Conservation (phyloP, 768 basidiomycete genomes). For the Gautieria morchelliformis region DNA sequence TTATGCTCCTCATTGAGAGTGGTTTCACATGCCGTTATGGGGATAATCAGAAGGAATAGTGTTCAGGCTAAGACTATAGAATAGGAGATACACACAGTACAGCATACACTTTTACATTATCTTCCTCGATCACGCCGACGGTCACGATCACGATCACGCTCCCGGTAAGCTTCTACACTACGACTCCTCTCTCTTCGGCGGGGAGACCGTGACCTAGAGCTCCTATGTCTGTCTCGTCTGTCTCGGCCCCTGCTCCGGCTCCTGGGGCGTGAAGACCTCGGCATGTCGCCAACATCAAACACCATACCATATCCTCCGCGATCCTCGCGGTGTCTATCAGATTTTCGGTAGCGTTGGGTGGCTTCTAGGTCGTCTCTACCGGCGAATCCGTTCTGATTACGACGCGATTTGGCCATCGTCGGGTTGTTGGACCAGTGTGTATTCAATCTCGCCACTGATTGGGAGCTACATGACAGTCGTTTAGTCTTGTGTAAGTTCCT, state of each 20-base stretch:
- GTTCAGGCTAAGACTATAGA: no score
- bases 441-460: constrained; percentile 88
- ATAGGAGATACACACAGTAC: no score
- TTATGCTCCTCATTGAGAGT: no score
- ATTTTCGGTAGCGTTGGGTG: constrained; percentile 55
- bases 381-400: constrained; percentile 40
- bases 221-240: constrained; percentile 18
- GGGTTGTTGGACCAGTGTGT: constrained; percentile 74
- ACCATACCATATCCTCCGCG: constrained; percentile 64
- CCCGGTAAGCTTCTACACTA: constrained; percentile 17
- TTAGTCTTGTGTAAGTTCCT: neutral
- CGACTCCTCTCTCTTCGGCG: constrained; percentile 11
- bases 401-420: constrained; percentile 33
- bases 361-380: constrained; percentile 69
- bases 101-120: neutral
- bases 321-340: constrained; percentile 17
- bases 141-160: constrained; percentile 16
- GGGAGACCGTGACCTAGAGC: constrained; percentile 17
- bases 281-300: constrained; percentile 57
- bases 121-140: constrained; percentile 13
- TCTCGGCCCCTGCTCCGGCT: constrained; percentile 16
- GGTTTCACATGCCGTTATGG: no score
- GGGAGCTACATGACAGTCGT: constrained; percentile 43
- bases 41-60: no score
- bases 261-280: constrained; percentile 23